Conservation (phyloP, 345 rosid genomes). For the Dovyalis caffra region DNA sequence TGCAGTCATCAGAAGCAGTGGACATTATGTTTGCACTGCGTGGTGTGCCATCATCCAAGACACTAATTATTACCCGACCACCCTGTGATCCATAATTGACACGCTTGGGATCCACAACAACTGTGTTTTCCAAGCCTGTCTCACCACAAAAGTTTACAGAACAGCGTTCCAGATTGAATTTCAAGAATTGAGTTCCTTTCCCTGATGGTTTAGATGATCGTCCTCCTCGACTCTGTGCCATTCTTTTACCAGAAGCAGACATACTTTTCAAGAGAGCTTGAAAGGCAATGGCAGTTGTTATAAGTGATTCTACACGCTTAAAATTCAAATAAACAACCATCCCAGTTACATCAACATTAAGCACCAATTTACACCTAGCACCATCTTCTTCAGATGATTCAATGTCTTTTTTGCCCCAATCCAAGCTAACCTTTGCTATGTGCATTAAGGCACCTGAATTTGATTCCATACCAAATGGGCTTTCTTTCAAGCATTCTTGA, state of each 20-base stretch:
- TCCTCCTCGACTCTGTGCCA: constrained; percentile 43
- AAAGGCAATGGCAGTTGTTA: constrained; percentile 66
- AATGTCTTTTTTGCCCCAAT: constrained; percentile 83
- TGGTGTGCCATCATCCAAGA: constrained; percentile 72
- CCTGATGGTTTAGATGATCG: constrained; percentile 62
- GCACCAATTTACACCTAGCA: constrained; percentile 63
- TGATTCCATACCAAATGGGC: constrained; percentile 80
- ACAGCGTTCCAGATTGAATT: constrained; percentile 80
- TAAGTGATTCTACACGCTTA: constrained; percentile 74
- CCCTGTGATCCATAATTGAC: constrained; percentile 99
- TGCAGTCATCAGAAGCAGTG: constrained; percentile 46
- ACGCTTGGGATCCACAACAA: constrained; percentile 82
- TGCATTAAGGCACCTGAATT: constrained; percentile 90
- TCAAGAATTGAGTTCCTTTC: constrained; percentile 74
- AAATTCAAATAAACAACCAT: constrained; percentile 70
- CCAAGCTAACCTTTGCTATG: constrained; percentile 83
- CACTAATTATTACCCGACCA: constrained; percentile 64
- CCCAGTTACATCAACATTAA: constrained; percentile 82
- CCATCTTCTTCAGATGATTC: constrained; percentile 61
- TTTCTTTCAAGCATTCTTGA: constrained; percentile 83
- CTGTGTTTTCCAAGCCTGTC: constrained; percentile 58
- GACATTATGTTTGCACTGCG: constrained; percentile 72
- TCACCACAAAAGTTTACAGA: constrained; percentile 68
- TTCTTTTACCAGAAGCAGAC: constrained; percentile 54
- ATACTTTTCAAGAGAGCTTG: constrained; percentile 61